These are phyloP conservation scores for Candida insectalens DNA, from an alignment of 805 yeast species.

Conservation along the genomic window DNA sequence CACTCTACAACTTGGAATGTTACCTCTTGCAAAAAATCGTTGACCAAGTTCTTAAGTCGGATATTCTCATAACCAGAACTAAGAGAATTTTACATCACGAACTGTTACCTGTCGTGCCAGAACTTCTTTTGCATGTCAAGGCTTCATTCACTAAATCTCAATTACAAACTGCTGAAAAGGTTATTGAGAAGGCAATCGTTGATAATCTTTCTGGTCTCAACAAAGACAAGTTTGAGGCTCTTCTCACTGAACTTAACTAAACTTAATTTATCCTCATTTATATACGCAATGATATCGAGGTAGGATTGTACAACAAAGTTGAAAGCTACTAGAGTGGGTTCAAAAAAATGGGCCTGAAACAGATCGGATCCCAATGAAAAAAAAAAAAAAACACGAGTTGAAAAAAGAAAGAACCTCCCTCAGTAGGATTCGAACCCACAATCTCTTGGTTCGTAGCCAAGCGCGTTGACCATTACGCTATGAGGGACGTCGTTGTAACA, in stretches of 20 bases:
- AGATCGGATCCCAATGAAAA: not conserved
- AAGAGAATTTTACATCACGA: slow-evolving; percentile 70
- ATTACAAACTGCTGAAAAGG: slow-evolving; percentile 30
- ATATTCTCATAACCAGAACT: slow-evolving; percentile 43
- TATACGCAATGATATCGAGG: too few relatives aligned
- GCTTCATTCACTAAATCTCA: slow-evolving; percentile 37
- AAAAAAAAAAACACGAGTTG: slow-evolving; percentile 1
- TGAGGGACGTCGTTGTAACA: slow-evolving; percentile 17
- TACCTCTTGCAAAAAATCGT: slow-evolving; percentile 58
- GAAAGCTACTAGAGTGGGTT: too few relatives aligned
- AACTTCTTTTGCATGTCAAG: slow-evolving; percentile 42
- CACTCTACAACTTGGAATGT: slow-evolving; percentile 41
- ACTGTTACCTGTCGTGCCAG: slow-evolving; percentile 56
- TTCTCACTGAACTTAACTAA: not conserved
- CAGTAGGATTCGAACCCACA: slow-evolving; percentile 45
- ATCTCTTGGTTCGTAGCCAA: slow-evolving; percentile 27
- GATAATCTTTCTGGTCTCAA: slow-evolving; percentile 10
- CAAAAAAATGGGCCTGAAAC: too few relatives aligned
- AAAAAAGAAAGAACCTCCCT: slow-evolving; percentile 2
- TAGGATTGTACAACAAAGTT: too few relatives aligned
- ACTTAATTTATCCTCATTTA: too few relatives aligned
- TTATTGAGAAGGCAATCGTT: slow-evolving; percentile 24
- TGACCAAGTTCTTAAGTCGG: slow-evolving; percentile 41
- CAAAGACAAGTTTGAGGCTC: slow-evolving; percentile 5
- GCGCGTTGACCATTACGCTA: slow-evolving; percentile 25